These are phyloP conservation scores for Solanum chiquidenum DNA, from an alignment of 257 asterid species.

Conservation along the genomic window DNA sequence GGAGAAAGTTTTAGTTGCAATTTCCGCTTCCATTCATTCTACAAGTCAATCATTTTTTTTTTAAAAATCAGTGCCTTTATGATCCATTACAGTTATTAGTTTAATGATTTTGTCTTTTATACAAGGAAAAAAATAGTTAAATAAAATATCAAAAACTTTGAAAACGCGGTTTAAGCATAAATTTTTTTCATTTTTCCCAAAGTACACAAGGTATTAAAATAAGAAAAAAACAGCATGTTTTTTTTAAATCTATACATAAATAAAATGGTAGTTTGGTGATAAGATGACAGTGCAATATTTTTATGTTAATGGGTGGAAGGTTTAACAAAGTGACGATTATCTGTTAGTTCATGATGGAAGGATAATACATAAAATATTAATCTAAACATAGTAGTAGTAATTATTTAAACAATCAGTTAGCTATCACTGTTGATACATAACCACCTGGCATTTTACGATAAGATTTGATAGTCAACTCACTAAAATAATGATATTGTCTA, in stretches of 20 bases:
- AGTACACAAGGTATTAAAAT: no score
- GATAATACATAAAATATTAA: neutral
- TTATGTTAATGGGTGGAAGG: neutral
- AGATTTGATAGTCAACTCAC: neutral
- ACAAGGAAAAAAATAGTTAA: neutral
- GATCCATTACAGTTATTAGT: neutral
- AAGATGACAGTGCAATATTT: neutral
- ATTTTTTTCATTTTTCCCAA: no score
- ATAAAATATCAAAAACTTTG: neutral
- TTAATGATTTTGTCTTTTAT: no score
- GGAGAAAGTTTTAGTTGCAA: neutral
- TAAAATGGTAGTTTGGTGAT: neutral
- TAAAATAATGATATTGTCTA: neutral
- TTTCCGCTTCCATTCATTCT: neutral
- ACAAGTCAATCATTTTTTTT: neutral
- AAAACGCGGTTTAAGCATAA: no score
- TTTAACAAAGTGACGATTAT: neutral
- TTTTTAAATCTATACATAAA: no score
- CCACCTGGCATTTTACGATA: neutral
- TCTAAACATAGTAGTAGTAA: neutral
- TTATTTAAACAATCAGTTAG: neutral
- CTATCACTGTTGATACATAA: neutral
- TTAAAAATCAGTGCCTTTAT: neutral
- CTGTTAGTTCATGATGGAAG: neutral
- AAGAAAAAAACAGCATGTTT: neutral